Base-by-base conservation (phyloP, 345 rosid species). In the Eucalyptus cloeziana region DNA sequence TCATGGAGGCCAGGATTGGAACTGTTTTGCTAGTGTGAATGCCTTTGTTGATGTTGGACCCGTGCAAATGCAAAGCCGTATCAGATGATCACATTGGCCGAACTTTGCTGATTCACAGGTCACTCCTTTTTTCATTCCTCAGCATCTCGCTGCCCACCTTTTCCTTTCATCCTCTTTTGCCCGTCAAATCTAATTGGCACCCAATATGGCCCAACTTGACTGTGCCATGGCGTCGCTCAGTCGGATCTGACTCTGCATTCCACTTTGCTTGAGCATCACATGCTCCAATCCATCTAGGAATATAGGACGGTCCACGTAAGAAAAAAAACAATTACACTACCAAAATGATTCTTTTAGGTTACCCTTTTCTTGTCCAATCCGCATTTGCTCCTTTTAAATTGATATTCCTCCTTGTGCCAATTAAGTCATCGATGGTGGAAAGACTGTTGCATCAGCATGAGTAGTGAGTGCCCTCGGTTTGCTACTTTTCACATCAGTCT, bases 211-310 rank as follows among this genome's bases (percentile, higher is more conserved):
- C 80, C 69, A 87, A 33, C 37, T 45, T 60, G 79, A 37, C 24
- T 22, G 51, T 22, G 76, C 45, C 13, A n/a, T 52, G 85, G 89
- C 88, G 91, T 90, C 87, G 79, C 87, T 87, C 80, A 92, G 94
- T 94, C 51, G 94, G 89, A 90, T 93, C 92, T 92, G 95, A 94
- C 93, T 92, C 71, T 89, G 96, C 92, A 92, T 92, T 92, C 95
- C 95, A 94, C 94, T 94, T 64, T 56, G 90, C 58, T 60, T 16
- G 88, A 92, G 94, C 87, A 94, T 92, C 94, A 90, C 91, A 94
- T 93, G 91, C 94, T 86, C 91, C 90, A 83, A 87, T 91, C 89
- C 86, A 79, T 86, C 81, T 14, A 49, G 64, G 89, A 88, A 92
- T 88, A 91, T 87, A 86, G 88, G 90, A 90, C 69, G 87, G 87